These are phyloP conservation scores for Corylus americana DNA, from an alignment of 306 rosid genomes.

Conservation along the genomic window DNA sequence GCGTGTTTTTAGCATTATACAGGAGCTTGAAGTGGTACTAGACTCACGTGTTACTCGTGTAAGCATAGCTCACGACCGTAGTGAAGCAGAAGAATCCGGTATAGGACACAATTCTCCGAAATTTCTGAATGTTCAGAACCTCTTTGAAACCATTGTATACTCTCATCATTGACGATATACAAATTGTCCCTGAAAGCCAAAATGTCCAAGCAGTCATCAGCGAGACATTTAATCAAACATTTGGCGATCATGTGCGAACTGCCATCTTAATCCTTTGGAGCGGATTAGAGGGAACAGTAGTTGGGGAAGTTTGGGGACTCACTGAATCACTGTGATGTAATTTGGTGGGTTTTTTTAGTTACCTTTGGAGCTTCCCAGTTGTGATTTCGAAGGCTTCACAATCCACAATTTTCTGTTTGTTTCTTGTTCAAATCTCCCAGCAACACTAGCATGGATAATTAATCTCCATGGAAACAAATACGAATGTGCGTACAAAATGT, in stretches of 20 bases:
- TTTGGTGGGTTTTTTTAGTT: not conserved
- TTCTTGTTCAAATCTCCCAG: no score
- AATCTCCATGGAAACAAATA: no score
- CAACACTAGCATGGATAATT: no score
- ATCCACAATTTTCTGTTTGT: no score
- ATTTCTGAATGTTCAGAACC: slow-evolving; percentile 76
- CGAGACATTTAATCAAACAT: slow-evolving; percentile 31
- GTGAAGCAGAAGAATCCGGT: slow-evolving; percentile 79
- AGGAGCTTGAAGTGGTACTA: slow-evolving; percentile 10
- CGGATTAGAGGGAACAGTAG: not conserved
- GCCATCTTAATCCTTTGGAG: not conserved
- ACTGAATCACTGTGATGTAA: not conserved
- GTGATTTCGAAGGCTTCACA: not conserved
- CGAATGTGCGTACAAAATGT: no score
- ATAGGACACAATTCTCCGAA: slow-evolving; percentile 76
- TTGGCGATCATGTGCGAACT: not conserved
- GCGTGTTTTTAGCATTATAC: not conserved
- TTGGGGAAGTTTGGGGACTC: not conserved
- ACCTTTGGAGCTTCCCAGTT: not conserved
- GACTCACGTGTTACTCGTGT: slow-evolving; percentile 78
- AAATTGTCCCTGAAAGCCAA: slow-evolving; percentile 25
- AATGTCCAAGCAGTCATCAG: slow-evolving; percentile 20
- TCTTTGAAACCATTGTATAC: slow-evolving; percentile 55
- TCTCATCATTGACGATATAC: slow-evolving; percentile 30
- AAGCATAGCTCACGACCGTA: slow-evolving; percentile 64